A percentile compares a stretch with the other conserved stretches of the same genome.
These are phyloP conservation scores for Priceomyces medius DNA, from an alignment of 805 yeast species.

Conservation along the genomic window DNA sequence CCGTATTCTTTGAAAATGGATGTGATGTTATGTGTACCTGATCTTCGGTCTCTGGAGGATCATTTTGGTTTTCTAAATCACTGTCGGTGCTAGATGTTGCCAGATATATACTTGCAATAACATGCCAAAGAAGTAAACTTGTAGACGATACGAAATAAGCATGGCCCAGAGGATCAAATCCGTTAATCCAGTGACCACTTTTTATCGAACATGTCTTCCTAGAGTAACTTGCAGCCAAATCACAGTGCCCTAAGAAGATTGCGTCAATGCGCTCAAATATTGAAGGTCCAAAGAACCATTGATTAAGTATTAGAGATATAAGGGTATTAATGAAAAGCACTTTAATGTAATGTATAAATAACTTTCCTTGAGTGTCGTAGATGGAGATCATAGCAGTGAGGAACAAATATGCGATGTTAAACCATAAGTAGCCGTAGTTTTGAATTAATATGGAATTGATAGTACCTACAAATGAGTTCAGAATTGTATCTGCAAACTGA, in stretches of 20 bases:
- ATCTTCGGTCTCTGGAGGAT: no score
- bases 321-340: slow-evolving; percentile 13
- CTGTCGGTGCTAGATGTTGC: no score
- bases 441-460: slow-evolving; percentile 23
- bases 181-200: slow-evolving; percentile 44
- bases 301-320: slow-evolving; percentile 12
- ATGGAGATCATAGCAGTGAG: slow-evolving; percentile 9
- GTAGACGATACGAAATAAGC: slow-evolving; percentile 44
- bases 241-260: slow-evolving; percentile 42
- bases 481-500: slow-evolving; percentile 12
- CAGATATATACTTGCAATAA: no score
- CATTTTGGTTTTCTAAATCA: no score
- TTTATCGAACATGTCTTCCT: slow-evolving; percentile 11
- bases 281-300: slow-evolving; percentile 38
- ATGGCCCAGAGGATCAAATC: slow-evolving; percentile 57
- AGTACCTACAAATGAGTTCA: slow-evolving; percentile 10
- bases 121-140: slow-evolving; percentile 37
- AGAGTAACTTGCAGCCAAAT: slow-evolving; percentile 12
- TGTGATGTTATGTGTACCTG: no score
- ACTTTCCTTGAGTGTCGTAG: not conserved
- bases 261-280: slow-evolving; percentile 32
- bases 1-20: no score
- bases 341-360: not conserved
- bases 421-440: slow-evolving; percentile 31
- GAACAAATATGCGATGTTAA: slow-evolving; percentile 20